Evolutionary conservation across 805 yeast genomes (phyloP).

Genomic region (Kazachstania kunashirensis): DNA sequence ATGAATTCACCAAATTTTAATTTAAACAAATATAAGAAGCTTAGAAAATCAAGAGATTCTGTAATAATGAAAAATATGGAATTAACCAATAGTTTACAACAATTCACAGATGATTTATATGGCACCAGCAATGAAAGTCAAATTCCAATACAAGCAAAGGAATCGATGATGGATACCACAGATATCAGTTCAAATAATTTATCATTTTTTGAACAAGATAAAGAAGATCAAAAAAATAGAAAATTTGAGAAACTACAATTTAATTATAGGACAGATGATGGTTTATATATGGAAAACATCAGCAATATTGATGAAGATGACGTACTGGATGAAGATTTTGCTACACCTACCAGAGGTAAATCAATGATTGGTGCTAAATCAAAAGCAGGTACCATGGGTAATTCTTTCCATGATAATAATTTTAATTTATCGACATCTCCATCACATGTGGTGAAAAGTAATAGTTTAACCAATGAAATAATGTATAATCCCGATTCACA

Average conservation of each 20-base stretch:
- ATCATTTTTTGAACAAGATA: not conserved
- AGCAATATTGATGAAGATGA: not conserved
- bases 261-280: not conserved
- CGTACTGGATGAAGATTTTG: conserved; percentile 5
- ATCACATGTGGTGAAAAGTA: not conserved
- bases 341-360: conserved; percentile 21
- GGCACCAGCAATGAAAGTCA: conserved; percentile 12
- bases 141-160: too few species aligned
- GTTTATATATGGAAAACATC: not conserved
- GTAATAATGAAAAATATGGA: conserved; percentile 24
- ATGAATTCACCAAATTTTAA: conserved; percentile 9
- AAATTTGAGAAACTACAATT: not conserved
- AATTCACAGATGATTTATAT: conserved; percentile 29
- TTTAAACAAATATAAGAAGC: conserved; percentile 17
- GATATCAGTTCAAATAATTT: conserved; percentile 5
- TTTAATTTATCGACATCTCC: too few species aligned
- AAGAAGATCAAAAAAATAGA: not conserved
- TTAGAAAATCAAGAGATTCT: conserved; percentile 23
- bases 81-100: conserved; percentile 27
- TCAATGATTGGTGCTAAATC: conserved; percentile 11
- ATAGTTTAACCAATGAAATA: not conserved
- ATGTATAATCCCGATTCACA: conserved; percentile 30
- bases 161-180: not conserved
- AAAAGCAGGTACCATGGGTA: too few species aligned
- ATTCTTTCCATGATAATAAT: too few species aligned